Base-by-base conservation (phyloP, 1,139 yeast genomes). In the Meyerozyma athensensis region DNA sequence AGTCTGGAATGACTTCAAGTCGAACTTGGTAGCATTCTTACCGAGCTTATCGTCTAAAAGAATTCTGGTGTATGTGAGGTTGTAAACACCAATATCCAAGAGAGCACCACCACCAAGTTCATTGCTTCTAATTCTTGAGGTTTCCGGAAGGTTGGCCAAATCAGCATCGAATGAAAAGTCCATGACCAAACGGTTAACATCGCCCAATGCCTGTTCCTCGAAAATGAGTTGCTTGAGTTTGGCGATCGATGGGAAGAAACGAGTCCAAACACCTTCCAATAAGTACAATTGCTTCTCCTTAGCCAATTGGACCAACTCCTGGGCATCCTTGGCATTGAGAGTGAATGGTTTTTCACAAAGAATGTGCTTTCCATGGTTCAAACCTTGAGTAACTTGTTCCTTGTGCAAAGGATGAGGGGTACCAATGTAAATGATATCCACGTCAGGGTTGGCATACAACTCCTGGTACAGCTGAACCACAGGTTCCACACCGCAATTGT, bases 261-360 rank as follows among this genome's bases (percentile, higher is more conserved):
- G 61, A 2, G 83, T 74, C 86, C 86, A 79, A 39, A 79, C 72
- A 3, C 77, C 85, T 52, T 79, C 86, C 82, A 79, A 74, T 39
- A 78, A 59, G 47, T 73, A 78, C 37, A 70, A 60, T 2, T 63
- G 58, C 49, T 72, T 66, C 36, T 57, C 48, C 44, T 60, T 59
- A 9, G 84, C 85, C 36, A 69, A 61, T 3, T 54, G 63, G 35
- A 70, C 56, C 13, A 79, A 51, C 32, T 65, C 69, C 21, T 59
- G 50, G 7, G 78, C 65, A 38, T 79, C 81, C 24, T 55, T 54
- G 3, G 59, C 59, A 44, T 76, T 79, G 36, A 79, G 66, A 2
- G 82, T 72, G 46, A 77, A 64, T 2, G 85, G 81, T 54, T 79
- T 79, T 50, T 79, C 86, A 49, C 81, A 73, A 38, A 79, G 60